A percentile compares a stretch with the other conserved stretches of the same genome.
phyloP scores from a whole-genome alignment of 345 rosid genomes.

The Euphorbia peplus region DNA sequence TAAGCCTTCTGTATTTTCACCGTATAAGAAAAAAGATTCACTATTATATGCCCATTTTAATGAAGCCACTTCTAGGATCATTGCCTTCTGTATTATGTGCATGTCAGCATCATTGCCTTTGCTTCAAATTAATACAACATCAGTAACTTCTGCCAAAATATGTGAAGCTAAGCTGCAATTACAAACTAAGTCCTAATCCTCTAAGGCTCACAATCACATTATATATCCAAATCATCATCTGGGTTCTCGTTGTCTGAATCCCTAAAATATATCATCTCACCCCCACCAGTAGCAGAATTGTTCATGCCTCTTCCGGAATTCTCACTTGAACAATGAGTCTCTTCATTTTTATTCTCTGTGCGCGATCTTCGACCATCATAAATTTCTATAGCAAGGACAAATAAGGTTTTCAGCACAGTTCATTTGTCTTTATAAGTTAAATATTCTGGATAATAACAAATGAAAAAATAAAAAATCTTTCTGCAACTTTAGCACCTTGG shows the following conservation, averaged over 20 bases:
- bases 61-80: too few relatives aligned
- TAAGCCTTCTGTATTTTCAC: too few relatives aligned
- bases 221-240: constrained; percentile 93
- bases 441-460: too few relatives aligned
- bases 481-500: constrained; percentile 84
- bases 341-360: too few relatives aligned
- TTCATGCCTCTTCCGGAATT: constrained; percentile 32
- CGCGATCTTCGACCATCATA: constrained; percentile 77
- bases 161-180: too few relatives aligned
- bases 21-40: too few relatives aligned
- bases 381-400: constrained; percentile 46
- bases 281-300: constrained; percentile 30
- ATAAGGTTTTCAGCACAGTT: constrained; percentile 1
- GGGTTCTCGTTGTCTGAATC: constrained; percentile 96
- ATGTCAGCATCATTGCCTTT: too few relatives aligned
- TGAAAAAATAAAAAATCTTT: background rate
- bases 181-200: background rate
- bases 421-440: background rate
- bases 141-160: background rate
- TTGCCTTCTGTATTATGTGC: too few relatives aligned
- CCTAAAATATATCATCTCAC: constrained; percentile 81
- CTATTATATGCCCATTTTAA: too few relatives aligned
- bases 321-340: constrained; percentile 24
- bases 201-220: constrained; percentile 2
- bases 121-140: background rate